Evolutionary conservation across 2,329 filamentous ascomycete genomes (phyloP), one percentile per base, ranked within the genome.

Genomic region (Fusarium coicis): DNA sequence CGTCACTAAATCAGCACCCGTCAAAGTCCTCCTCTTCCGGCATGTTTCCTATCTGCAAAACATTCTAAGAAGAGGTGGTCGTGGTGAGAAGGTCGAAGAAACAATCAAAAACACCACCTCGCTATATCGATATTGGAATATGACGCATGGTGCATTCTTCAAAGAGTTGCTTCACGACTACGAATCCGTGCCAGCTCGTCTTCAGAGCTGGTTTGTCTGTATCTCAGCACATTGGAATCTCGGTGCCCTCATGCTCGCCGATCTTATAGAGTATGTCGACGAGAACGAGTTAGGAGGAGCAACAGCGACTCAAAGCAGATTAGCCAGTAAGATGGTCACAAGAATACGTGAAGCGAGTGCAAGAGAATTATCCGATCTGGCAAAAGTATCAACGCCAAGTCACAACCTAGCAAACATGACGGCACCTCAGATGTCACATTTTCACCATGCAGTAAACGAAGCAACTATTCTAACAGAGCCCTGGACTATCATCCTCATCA

Each of bases 121-220:
- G 2, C 83, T 90, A 18, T 87, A 87, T 73, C 81, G 85, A 28
- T 85, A 89, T 76, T 90, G 88, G 88, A 85, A 87, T 64, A 75
- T 76, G 42, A 83, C 84, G 0, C 88, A 89, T 69, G 84, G 84
- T 2, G 81, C 81, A 0, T 88, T 90, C 66, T 86, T 89, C 67
- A 76, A 81, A 16, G 86, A 88, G 63, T 84, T 88, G 16, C 79
- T 88, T 12, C 79, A 81, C 7, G 77, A 87, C 69, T 88, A 88
- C 58, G 80, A 84, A 34, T 74, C 79, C 3, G 82, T 90, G 2
- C 87, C 87, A 2, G 73, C 84, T 3, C 85, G 86, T 10, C 84
- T 90, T 7, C 87, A 88, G 73, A 87, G 88, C 28, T 90, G 89
- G 89, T 89, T 89, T 66, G 83, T 89, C 12, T 86, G 88, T 57